Conservation (phyloP, 2,329 filamentous ascomycete species). For the Sporothrix pallida region DNA sequence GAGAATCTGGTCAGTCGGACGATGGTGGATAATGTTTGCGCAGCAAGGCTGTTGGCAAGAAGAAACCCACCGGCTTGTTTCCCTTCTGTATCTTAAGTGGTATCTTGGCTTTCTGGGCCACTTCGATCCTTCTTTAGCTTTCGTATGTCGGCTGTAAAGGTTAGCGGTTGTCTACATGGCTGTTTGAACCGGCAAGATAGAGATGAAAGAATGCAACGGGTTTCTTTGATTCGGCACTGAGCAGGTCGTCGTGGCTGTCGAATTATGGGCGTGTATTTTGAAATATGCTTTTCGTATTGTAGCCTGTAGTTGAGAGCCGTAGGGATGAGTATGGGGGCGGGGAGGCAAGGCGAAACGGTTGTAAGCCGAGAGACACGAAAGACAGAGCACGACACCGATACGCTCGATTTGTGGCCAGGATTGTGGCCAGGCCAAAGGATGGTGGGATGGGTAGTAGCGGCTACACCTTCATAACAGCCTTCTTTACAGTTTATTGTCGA, state of each 20-base stretch:
- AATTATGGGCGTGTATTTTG: not conserved
- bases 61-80: not conserved
- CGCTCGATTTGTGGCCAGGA: not conserved
- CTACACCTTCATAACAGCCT: not conserved
- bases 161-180: not conserved
- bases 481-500: not conserved
- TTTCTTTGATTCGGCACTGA: not conserved
- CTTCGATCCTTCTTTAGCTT: not conserved
- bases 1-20: not conserved
- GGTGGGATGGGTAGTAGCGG: not conserved
- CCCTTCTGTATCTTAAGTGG: not conserved
- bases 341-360: conserved; percentile 4
- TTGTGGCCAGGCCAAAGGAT: no score
- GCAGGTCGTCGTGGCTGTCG: not conserved
- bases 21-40: conserved; percentile 13
- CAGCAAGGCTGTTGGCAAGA: conserved; percentile 19
- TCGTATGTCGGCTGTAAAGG: not conserved
- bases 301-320: not conserved
- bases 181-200: not conserved
- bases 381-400: not conserved
- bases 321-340: not conserved
- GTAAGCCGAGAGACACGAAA: not conserved
- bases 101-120: not conserved
- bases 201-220: not conserved
- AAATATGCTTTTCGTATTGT: not conserved